Evolutionary conservation across 176 grass and related monocot species (phyloP), one percentile per base, ranked within the genome.

Genomic region (Musa schizocarpa): DNA sequence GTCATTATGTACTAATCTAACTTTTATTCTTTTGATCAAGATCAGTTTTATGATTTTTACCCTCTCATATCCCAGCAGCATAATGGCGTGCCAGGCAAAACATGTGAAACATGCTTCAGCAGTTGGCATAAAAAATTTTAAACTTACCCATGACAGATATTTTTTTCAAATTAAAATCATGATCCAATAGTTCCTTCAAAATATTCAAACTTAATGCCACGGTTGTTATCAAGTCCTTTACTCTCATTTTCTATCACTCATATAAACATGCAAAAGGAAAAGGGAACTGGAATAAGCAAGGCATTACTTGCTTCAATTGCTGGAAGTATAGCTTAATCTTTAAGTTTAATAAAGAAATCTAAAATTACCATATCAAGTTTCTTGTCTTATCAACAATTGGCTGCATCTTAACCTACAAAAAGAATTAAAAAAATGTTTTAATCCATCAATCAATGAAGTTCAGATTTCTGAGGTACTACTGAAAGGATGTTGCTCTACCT

Each of bases 351-450:
- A 65, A 72, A 63, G 11, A 65, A 64, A 51, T 22, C 16, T 51
- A 50, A 25, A 21, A 43, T 67, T 90, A 97, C 93, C 93, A 97
- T 88, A 97, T 88, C 64, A 97, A 85, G 54, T 88, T 85, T 82
- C 83, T 85, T 65, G 26, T 80, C 53, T 48, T 86, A 76, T 97
- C 90, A 64, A 85, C 81, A 76, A 89, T 63, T 61, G 93, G 93
- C 58, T 97, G 93, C 90, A 93, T 97, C 83, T 93, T 97, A 65
- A 97, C 87, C 92, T 96, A 81, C 68, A 77, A 89, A 59, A 74
- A 54, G 34, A 74, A 13, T 24, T 14, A 25, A 17, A 13, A 29
- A 9, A 34, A 76, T 83, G 50, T 56, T 83, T 49, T 86, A 56
- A 6, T 55, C n/a, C 13, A 74, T 19, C 2, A 27, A 55, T 52